Evolutionary conservation across 2,329 filamentous ascomycete genomes (phyloP).

Genomic region (Rhytidhysteron rufulum): DNA sequence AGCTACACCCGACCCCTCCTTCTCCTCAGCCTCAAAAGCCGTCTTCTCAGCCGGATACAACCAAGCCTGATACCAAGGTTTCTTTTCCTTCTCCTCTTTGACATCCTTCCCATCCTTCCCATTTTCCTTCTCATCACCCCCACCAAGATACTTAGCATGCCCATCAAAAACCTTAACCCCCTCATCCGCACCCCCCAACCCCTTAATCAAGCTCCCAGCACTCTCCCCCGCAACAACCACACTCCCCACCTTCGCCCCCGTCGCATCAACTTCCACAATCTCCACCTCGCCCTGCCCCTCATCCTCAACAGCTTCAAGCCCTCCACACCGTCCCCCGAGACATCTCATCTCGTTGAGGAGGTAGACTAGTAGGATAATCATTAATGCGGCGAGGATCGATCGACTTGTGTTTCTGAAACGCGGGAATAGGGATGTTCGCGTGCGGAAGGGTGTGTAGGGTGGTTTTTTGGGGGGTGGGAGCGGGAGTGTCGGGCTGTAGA

Average conservation of each 20-base stretch:
- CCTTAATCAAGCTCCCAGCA: background rate
- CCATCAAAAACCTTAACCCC: background rate
- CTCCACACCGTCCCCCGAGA: background rate
- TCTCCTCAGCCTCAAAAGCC: background rate
- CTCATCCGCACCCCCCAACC: background rate
- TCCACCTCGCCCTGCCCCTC: background rate
- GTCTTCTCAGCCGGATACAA: background rate
- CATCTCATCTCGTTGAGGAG: background rate
- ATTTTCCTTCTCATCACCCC: background rate
- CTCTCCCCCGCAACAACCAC: background rate
- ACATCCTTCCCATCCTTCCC: background rate
- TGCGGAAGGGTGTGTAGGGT: conserved; percentile 2
- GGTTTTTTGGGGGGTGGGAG: background rate
- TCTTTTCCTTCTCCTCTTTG: background rate
- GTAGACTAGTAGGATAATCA: background rate
- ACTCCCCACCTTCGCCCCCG: background rate
- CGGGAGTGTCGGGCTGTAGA: background rate
- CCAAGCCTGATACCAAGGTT: background rate
- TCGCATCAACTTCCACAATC: background rate
- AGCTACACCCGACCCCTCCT: background rate
- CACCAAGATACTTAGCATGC: background rate
- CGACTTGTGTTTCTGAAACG: background rate
- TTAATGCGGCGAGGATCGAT: background rate
- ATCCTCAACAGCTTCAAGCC: background rate
- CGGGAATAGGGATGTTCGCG: background rate